Percentiles rank a stretch among this genome's conserved stretches.
Conservation (phyloP, 2,329 filamentous ascomycete genomes). For the Westerdykella ornata region DNA sequence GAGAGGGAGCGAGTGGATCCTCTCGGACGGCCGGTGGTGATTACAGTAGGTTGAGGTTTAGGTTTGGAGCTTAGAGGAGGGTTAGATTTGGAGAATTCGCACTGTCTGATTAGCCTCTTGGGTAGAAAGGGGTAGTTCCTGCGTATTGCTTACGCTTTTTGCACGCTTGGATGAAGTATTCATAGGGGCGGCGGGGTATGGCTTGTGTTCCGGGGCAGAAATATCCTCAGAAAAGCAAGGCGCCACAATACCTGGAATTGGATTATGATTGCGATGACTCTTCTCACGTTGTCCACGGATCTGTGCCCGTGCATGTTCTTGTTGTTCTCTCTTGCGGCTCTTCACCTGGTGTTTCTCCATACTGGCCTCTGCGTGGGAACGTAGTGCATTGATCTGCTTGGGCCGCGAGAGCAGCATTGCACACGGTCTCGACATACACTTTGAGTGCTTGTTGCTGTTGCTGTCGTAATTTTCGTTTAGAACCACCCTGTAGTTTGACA, state of each 20-base stretch:
- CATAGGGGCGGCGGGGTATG: neutral
- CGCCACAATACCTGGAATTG: neutral
- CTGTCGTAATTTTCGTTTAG: slow-evolving; percentile 45
- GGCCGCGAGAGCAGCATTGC: slow-evolving; percentile 25
- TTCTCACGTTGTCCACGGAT: neutral
- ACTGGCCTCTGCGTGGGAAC: slow-evolving; percentile 18
- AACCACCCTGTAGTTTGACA: slow-evolving; percentile 44
- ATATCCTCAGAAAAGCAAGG: neutral
- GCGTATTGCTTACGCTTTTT: too few relatives aligned
- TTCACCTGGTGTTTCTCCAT: slow-evolving; percentile 27
- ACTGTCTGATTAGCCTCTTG: slow-evolving; percentile 15
- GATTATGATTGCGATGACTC: slow-evolving; percentile 17
- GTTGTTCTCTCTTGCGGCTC: slow-evolving; percentile 21
- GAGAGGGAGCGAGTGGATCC: slow-evolving; percentile 9
- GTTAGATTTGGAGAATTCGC: slow-evolving; percentile 6
- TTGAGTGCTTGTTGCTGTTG: slow-evolving; percentile 39
- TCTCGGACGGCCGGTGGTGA: neutral
- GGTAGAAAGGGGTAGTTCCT: neutral
- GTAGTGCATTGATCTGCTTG: slow-evolving; percentile 9
- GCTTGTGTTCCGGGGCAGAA: neutral
- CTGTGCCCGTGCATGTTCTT: slow-evolving; percentile 3
- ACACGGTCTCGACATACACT: slow-evolving; percentile 43
- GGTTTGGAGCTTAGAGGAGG: neutral
- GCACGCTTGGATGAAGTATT: neutral
- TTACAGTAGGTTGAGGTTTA: neutral